Evolutionary conservation across 2,329 filamentous ascomycete genomes (phyloP).

Genomic region (Thelonectria olida): DNA sequence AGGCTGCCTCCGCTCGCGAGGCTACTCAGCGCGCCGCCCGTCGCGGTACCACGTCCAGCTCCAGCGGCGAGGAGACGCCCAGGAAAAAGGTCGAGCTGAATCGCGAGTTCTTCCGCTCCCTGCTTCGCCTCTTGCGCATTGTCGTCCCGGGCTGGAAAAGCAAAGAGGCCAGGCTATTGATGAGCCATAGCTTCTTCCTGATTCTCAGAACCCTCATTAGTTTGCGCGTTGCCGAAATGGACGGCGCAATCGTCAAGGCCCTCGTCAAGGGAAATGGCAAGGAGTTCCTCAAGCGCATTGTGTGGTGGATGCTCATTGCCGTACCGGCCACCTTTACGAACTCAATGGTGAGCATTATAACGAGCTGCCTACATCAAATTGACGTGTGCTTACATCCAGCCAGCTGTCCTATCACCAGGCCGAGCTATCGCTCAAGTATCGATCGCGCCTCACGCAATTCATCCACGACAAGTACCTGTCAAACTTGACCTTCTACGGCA

Average conservation of each 20-base stretch:
- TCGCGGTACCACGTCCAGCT: conserved; percentile 58
- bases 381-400: conserved; percentile 16
- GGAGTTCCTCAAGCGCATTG: conserved; percentile 86
- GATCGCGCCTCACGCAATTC: conserved; percentile 89
- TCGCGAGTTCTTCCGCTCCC: conserved; percentile 78
- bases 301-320: conserved; percentile 99
- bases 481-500: conserved; percentile 97
- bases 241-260: conserved; percentile 91
- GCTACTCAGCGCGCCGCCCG: conserved; percentile 62
- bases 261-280: conserved; percentile 90
- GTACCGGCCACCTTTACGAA: conserved; percentile 98
- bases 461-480: conserved; percentile 96
- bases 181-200: conserved; percentile 93
- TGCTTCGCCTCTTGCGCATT: conserved; percentile 82
- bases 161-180: conserved; percentile 84
- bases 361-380: not conserved
- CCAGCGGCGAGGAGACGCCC: conserved; percentile 47
- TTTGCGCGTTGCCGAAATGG: conserved; percentile 94
- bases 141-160: conserved; percentile 91
- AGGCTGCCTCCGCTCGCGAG: conserved; percentile 78
- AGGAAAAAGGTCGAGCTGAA: conserved; percentile 92
- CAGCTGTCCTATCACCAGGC: conserved; percentile 97
- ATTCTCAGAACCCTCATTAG: conserved; percentile 92
- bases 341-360: conserved; percentile 81
- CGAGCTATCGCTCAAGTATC: conserved; percentile 90